Base-by-base conservation (phyloP, 805 yeast genomes). In the Kazachstania taianensis region DNA sequence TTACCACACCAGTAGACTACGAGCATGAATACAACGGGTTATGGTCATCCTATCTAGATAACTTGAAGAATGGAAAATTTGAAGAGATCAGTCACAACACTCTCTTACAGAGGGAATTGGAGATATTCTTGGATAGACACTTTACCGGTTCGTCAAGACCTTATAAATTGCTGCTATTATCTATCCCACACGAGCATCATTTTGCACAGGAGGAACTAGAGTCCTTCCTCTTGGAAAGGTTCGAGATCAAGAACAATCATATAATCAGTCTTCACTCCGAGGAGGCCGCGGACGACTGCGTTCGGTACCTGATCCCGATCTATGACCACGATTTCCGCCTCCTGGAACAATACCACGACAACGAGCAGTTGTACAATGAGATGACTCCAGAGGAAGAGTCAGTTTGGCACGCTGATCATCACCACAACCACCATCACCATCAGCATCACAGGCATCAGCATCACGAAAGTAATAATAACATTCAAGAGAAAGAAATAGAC, bases 11-110 rank as follows among this genome's bases (percentile, higher is more conserved):
- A n/a, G n/a, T n/a, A n/a, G n/a, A n/a, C n/a, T n/a, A n/a, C n/a
- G n/a, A n/a, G n/a, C n/a, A n/a, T n/a, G n/a, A n/a, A n/a, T n/a
- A n/a, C n/a, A 51, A 52, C 25, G 53, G 49, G 4, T 38, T 59
- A 19, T 56, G 59, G 56, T 46, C 55, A 10, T 60, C 63, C 63
- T 59, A 57, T 36, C 28, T 55, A 18, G 37, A 51, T 7, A 57
- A 57, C 23, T 38, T 60, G 7, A 42, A 52, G 29, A 45, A 48
- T 8, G 65, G 65, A 0, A 46, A 49, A 8, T 59, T 60, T 37
- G 65, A 60, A 35, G 51, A 53, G 30, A 45, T 60, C 5, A 48
- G 44, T 5, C 37, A 42, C 8, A 52, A 59, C 32, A 38, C 39
- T 15, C 22, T 42, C 9, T 52, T 45, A 20, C 39, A 40, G 6